These are phyloP conservation scores for Apiospora phragmitis DNA, from an alignment of 2,329 filamentous ascomycete genomes.

Conservation along the genomic window DNA sequence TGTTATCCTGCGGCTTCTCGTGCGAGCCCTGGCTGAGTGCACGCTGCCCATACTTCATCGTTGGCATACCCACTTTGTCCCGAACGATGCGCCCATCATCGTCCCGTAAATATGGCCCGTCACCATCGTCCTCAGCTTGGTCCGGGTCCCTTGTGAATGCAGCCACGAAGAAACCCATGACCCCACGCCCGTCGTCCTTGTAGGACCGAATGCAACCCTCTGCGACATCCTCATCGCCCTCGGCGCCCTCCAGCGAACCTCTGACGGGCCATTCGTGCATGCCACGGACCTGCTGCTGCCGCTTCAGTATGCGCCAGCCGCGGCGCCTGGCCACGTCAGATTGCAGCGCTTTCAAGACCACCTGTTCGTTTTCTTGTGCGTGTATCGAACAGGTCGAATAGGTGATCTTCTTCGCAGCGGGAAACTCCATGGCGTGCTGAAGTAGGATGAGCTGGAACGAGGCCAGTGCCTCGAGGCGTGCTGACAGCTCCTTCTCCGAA, in stretches of 20 bases:
- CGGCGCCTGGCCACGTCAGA: slow-evolving; percentile 64
- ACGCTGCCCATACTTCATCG: slow-evolving; percentile 17
- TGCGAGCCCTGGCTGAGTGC: neutral
- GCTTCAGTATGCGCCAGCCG: slow-evolving; percentile 76
- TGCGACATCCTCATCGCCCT: slow-evolving; percentile 54
- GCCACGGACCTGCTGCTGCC: slow-evolving; percentile 73
- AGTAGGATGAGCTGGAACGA: slow-evolving; percentile 81
- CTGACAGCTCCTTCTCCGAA: slow-evolving; percentile 57
- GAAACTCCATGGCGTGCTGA: slow-evolving; percentile 81
- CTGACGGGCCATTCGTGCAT: slow-evolving; percentile 74
- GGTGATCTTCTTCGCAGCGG: slow-evolving; percentile 71
- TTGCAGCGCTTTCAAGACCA: slow-evolving; percentile 70
- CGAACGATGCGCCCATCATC: slow-evolving; percentile 53
- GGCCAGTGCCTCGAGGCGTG: slow-evolving; percentile 72
- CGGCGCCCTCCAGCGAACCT: slow-evolving; percentile 52
- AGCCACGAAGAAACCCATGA: slow-evolving; percentile 96
- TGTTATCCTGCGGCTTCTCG: neutral
- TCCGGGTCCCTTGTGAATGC: slow-evolving; percentile 67
- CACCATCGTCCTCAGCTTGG: slow-evolving; percentile 18
- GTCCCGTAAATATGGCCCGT: slow-evolving; percentile 39
- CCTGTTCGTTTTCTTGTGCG: slow-evolving; percentile 82
- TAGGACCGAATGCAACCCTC: slow-evolving; percentile 81
- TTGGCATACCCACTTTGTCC: slow-evolving; percentile 40
- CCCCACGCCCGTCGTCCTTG: slow-evolving; percentile 77
- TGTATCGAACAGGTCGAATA: slow-evolving; percentile 96